A percentile compares a stretch with the other conserved stretches of the same genome.
These are phyloP conservation scores for Peronospora farinosa DNA, from an alignment of 352 stramenopile genomes.

Conservation along the genomic window DNA sequence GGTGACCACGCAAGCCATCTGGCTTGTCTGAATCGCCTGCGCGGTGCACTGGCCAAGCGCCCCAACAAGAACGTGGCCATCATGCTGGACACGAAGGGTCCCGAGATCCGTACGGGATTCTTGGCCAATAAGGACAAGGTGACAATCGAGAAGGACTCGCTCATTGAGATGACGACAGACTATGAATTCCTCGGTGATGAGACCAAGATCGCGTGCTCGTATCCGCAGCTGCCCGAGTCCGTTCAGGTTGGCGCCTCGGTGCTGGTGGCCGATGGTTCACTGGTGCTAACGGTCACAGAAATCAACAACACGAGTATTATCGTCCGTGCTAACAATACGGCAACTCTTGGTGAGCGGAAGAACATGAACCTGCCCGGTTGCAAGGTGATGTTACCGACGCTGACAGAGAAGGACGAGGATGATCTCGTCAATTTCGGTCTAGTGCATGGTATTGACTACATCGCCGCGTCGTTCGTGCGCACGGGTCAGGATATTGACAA, in stretches of 20 bases:
- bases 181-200: conserved; percentile 69
- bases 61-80: conserved; percentile 79
- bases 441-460: conserved; percentile 94
- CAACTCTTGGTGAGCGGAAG: conserved; percentile 87
- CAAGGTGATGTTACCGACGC: conserved; percentile 87
- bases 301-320: conserved; percentile 72
- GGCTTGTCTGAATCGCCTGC: conserved; percentile 1
- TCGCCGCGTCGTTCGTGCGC: conserved; percentile 97
- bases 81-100: conserved; percentile 96
- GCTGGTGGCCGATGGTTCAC: conserved; percentile 91
- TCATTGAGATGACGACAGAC: conserved; percentile 58
- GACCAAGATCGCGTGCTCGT: conserved; percentile 90
- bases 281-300: conserved; percentile 89
- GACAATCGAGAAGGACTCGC: conserved; percentile 48
- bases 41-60: conserved; percentile 48
- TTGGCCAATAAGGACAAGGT: conserved; percentile 61
- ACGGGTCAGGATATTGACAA: conserved; percentile 93
- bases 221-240: conserved; percentile 83
- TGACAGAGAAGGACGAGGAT: conserved; percentile 91
- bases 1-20: too few relatives aligned
- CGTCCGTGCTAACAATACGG: conserved; percentile 66
- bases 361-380: conserved; percentile 94
- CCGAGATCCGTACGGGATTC: conserved; percentile 93
- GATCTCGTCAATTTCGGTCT: conserved; percentile 93
- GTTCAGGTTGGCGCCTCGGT: conserved; percentile 89